Percentiles rank a stretch among this genome's conserved stretches.
Evolutionary conservation across 2,329 filamentous ascomycete species (phyloP).

Genomic region (Neopestalotiopsis clavispora): DNA sequence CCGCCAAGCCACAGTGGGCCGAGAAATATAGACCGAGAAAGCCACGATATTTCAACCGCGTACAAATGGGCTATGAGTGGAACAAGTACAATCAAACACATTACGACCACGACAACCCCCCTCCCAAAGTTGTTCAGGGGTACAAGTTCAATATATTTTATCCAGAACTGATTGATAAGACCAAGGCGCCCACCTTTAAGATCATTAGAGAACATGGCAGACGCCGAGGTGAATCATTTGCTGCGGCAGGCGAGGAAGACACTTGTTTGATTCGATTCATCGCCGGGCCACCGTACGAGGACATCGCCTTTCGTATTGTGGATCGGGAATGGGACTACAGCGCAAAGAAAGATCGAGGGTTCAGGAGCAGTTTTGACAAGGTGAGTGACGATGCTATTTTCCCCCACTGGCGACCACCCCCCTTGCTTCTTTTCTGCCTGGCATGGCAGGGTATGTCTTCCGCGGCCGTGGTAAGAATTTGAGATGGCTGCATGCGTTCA

Average conservation of each 20-base stretch:
- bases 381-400: slow-evolving; percentile 55
- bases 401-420: slow-evolving; percentile 2
- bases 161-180: slow-evolving; percentile 93
- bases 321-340: slow-evolving; percentile 99
- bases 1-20: slow-evolving; percentile 75
- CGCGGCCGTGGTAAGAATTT: neutral
- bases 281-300: slow-evolving; percentile 93
- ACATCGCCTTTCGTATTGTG: slow-evolving; percentile 95
- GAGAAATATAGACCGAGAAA: slow-evolving; percentile 88
- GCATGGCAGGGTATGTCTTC: slow-evolving; percentile 18
- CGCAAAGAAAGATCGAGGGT: slow-evolving; percentile 91
- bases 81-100: slow-evolving; percentile 99
- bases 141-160: slow-evolving; percentile 99
- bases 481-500: slow-evolving; percentile 3
- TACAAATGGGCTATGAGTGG: slow-evolving; percentile 99
- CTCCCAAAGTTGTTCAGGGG: slow-evolving; percentile 96
- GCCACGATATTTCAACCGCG: slow-evolving; percentile 95
- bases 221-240: slow-evolving; percentile 88
- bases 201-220: slow-evolving; percentile 93
- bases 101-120: slow-evolving; percentile 97
- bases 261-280: slow-evolving; percentile 97
- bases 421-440: slow-evolving; percentile 22
- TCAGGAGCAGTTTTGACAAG: slow-evolving; percentile 97
- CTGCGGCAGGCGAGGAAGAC: slow-evolving; percentile 92
- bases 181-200: slow-evolving; percentile 92